These are phyloP conservation scores for Phytophthora uliginosa DNA, from an alignment of 352 stramenopile species.

Conservation along the genomic window DNA sequence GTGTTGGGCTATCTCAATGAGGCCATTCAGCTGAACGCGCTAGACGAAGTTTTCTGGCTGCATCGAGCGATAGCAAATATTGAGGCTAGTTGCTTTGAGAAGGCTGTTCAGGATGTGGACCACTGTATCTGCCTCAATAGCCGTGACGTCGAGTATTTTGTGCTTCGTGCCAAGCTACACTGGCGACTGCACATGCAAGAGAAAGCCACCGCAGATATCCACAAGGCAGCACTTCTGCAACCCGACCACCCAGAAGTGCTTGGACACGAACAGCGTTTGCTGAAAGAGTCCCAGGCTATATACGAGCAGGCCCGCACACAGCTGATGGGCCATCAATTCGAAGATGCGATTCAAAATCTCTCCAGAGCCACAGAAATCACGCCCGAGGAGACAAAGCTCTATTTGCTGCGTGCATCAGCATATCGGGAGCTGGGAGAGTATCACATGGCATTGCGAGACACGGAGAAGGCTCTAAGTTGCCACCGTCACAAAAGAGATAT, in stretches of 20 bases:
- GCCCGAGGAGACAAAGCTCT: constrained; percentile 75
- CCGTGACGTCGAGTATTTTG: constrained; percentile 85
- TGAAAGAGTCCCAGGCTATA: constrained; percentile 77
- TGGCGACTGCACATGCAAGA: constrained; percentile 85
- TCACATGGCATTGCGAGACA: constrained; percentile 65
- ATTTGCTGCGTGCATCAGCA: constrained; percentile 72
- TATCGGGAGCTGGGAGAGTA: constrained; percentile 73
- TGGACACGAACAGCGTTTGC: constrained; percentile 72
- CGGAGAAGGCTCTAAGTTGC: constrained; percentile 67
- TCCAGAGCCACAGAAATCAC: constrained; percentile 75
- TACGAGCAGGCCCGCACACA: constrained; percentile 72
- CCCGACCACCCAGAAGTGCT: constrained; percentile 80
- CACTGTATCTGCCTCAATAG: constrained; percentile 86
- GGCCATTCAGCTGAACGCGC: constrained; percentile 75
- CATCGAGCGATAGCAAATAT: constrained; percentile 82
- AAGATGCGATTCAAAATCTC: constrained; percentile 73
- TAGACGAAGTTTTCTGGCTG: constrained; percentile 82
- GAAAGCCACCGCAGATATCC: constrained; percentile 75
- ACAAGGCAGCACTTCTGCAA: constrained; percentile 58
- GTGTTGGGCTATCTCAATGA: constrained; percentile 80
- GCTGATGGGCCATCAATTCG: constrained; percentile 59
- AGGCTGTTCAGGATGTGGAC: constrained; percentile 81
- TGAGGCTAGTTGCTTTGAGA: constrained; percentile 66
- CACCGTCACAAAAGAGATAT: constrained; percentile 44
- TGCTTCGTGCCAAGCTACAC: constrained; percentile 84